Base-by-base conservation (phyloP, 495 filamentous ascomycete species). In the Chaetomium tenue region DNA sequence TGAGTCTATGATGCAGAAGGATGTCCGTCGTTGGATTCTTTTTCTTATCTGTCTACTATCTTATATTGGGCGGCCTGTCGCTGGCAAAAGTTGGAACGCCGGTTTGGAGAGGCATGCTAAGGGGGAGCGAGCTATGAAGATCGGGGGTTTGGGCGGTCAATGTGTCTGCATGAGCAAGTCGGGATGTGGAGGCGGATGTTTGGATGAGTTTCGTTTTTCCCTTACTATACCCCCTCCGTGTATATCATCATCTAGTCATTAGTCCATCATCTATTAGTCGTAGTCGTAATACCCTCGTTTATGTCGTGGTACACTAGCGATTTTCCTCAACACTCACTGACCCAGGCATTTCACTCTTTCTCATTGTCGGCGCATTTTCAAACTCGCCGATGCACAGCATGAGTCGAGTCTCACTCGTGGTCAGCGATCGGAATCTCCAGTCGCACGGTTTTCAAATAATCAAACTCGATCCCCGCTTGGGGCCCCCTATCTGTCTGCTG, bases 271-370 rank as follows among this genome's bases (percentile, higher is more conserved):
- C 25, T 48, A 37, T 37, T 37, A 47, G 57, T 48, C 33, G 26
- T 59, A 59, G 57, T 59, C 42, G 40, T 59, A 59, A 59, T 59
- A 48, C 42, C 42, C 42, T 30, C 54, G 30, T 56, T 48, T 59
- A 26, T 37, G 40, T 13, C 57, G 42, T 48, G 57, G 40, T 5
- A 58, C 57, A 59, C 12, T 7, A 46, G 33, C 33, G 33, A 37
- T 37, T 50, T n/a, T 50, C 20, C 44, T 23, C n/a, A 22, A 44
- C 13, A 44, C n/a, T n/a, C 39, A 44, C 40, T 16, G 5, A 2
- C 40, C 13, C 13, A 5, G 40, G 15, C 13, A 15, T 16, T 44
- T 44, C 13, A 44, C 40, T 44, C 3, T 37, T 20, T 20, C 47
- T 23, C 47, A 23, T 50, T 4, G 6, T 44, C 40, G 40, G 40